Evolutionary conservation across 2,329 filamentous ascomycete species (phyloP), one percentile per base, ranked within the genome.

Genomic region (Fonsecaea multimorphosa): DNA sequence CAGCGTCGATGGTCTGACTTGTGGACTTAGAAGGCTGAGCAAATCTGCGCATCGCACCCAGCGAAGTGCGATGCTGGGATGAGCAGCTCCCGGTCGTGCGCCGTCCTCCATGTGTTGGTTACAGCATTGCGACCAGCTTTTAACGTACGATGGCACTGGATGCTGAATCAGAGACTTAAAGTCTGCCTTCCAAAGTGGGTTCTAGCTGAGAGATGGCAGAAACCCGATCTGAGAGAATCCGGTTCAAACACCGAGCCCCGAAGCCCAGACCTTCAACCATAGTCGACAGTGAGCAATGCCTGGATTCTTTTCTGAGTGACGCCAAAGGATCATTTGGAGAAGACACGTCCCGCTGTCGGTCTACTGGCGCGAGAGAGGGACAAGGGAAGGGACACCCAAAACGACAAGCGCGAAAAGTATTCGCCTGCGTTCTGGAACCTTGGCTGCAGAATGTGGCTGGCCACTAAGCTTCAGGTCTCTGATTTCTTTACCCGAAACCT

Each of bases 1-100:
- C 46, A 40, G 58, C 31, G 19, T 51, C 40, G 19, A 22, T 31
- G 29, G 34, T 60, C 58, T 60, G 58, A 60, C 58, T 53, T 60
- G 11, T 60, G 40, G 22, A 46, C 29, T 60, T 60, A 22, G 51
- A 58, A 60, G 58, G 58, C 58, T 60, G 58, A 60, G 58, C 44
- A 22, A 4, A 49, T 49, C 44, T 12, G 44, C 9, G 9, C 11
- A 49, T 11, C 9, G 19, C 19, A 24, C 19, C 19, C 44, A 16
- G 9, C 44, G 44, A 24, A 19, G 24, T 49, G 7, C 44, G 44
- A 11, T 49, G 44, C 24, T 12, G 44, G 44, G 19, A 24, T 12
- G 16, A 49, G 19, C 44, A 49, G 9, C 44, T 49, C 22, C 44
- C 19, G 8, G 8, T 24, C 22, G 6, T 16, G 19, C 11, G 4